Evolutionary conservation across 2,329 filamentous ascomycete genomes (phyloP).

Genomic region (Trichoderma sp.): DNA sequence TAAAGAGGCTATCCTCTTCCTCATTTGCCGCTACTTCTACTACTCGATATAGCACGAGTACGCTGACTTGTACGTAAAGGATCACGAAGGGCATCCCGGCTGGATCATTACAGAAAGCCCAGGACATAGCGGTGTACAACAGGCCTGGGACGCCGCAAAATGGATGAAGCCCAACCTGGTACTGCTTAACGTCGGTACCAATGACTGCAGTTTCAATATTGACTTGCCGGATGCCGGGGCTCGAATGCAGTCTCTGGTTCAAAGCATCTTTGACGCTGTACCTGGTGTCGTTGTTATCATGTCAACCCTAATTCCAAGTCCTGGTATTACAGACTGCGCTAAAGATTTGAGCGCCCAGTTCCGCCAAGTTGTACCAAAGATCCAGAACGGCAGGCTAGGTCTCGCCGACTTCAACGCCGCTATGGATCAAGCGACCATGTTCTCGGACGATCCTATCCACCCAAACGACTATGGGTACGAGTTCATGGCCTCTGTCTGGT

Average conservation of each 20-base stretch:
- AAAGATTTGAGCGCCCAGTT: not conserved
- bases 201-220: not conserved
- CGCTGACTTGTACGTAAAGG: not conserved
- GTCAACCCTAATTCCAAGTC: not conserved
- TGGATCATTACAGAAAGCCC: not conserved
- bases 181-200: not conserved
- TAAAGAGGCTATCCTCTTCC: not conserved
- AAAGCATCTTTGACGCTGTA: not conserved
- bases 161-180: not conserved
- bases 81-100: not conserved
- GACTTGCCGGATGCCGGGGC: not conserved
- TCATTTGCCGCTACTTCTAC: not conserved
- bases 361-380: not conserved
- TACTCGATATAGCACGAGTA: not conserved
- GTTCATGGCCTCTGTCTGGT: constrained; percentile 2
- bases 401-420: not conserved
- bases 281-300: not conserved
- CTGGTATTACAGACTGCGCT: not conserved
- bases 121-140: not conserved
- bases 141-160: not conserved
- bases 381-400: not conserved
- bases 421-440: not conserved
- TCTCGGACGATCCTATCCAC: constrained; percentile 1
- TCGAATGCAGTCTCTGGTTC: not conserved
- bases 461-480: not conserved